Percentiles rank a stretch among this genome's conserved stretches.
Evolutionary conservation across 495 filamentous ascomycete genomes (phyloP).

Genomic region (Alectoria sarmentosa): DNA sequence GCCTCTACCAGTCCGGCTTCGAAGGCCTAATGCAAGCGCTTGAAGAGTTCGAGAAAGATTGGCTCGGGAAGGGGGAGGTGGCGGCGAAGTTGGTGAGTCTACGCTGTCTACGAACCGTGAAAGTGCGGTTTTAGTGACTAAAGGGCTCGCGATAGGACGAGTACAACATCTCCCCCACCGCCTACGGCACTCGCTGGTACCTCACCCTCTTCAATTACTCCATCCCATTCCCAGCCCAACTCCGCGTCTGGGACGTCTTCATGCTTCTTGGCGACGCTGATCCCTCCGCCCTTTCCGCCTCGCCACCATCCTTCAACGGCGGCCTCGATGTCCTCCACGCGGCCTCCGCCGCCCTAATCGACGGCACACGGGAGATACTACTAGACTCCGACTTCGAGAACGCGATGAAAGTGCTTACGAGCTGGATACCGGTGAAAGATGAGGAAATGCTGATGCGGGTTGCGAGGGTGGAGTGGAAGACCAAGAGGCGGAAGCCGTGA

Average conservation of each 20-base stretch:
- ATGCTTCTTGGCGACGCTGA: slow-evolving; percentile 84
- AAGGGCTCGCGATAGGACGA: slow-evolving; percentile 48
- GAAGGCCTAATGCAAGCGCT: slow-evolving; percentile 80
- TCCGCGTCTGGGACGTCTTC: slow-evolving; percentile 98
- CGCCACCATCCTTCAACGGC: slow-evolving; percentile 41
- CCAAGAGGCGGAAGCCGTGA: slow-evolving; percentile 45
- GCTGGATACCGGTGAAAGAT: slow-evolving; percentile 91
- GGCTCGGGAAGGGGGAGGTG: slow-evolving; percentile 72
- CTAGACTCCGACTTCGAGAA: slow-evolving; percentile 96
- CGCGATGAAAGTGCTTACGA: slow-evolving; percentile 94
- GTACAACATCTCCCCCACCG: slow-evolving; percentile 74
- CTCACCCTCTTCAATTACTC: slow-evolving; percentile 96
- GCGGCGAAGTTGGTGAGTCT: slow-evolving; percentile 67
- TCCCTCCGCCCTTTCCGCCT: slow-evolving; percentile 17
- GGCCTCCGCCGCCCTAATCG: slow-evolving; percentile 81
- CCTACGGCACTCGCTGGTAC: slow-evolving; percentile 96
- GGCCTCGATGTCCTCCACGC: slow-evolving; percentile 89
- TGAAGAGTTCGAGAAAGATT: slow-evolving; percentile 78
- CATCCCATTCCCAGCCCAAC: slow-evolving; percentile 90
- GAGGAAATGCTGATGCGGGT: slow-evolving; percentile 94
- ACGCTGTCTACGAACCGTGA: neutral
- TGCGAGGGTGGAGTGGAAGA: slow-evolving; percentile 84
- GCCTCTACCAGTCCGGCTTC: slow-evolving; percentile 80
- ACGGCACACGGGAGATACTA: slow-evolving; percentile 84
- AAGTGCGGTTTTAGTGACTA: slow-evolving; percentile 15